These are phyloP conservation scores for Ambrosia artemisiifolia DNA, from an alignment of 129 eudicot genomes.

Conservation along the genomic window DNA sequence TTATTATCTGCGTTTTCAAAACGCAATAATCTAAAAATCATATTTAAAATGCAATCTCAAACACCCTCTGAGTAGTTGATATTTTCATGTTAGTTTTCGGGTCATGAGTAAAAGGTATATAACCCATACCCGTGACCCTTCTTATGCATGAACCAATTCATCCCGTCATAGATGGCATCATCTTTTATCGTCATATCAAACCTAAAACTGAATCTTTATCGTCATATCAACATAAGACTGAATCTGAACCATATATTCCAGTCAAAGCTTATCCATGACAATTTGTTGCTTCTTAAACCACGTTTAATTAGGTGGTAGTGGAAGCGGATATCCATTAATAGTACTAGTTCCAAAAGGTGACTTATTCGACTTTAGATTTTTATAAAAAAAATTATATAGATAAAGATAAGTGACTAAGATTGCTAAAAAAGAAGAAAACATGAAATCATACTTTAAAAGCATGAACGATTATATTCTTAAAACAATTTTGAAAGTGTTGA, in stretches of 20 bases:
- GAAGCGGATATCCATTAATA: neutral
- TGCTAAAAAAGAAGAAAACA: neutral
- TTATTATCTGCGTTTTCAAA: too few species aligned
- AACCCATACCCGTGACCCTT: too few species aligned
- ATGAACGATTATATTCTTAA: too few species aligned
- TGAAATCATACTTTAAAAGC: too few species aligned
- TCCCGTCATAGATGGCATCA: neutral
- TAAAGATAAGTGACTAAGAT: neutral
- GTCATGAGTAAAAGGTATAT: neutral
- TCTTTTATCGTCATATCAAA: neutral
- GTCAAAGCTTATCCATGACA: neutral
- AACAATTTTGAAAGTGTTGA: too few species aligned
- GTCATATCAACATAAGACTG: neutral
- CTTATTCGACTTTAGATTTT: neutral
- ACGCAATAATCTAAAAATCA: too few species aligned
- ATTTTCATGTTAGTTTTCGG: neutral
- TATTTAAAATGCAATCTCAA: too few species aligned
- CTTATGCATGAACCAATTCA: too few species aligned
- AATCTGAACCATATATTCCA: neutral
- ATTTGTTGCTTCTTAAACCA: neutral
- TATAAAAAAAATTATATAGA: neutral
- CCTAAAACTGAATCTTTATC: neutral
- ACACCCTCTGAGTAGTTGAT: neutral
- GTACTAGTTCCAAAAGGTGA: neutral
- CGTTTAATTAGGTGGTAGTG: neutral